Base-by-base conservation (phyloP, 805 yeast species). In the Dipodascus albidus region DNA sequence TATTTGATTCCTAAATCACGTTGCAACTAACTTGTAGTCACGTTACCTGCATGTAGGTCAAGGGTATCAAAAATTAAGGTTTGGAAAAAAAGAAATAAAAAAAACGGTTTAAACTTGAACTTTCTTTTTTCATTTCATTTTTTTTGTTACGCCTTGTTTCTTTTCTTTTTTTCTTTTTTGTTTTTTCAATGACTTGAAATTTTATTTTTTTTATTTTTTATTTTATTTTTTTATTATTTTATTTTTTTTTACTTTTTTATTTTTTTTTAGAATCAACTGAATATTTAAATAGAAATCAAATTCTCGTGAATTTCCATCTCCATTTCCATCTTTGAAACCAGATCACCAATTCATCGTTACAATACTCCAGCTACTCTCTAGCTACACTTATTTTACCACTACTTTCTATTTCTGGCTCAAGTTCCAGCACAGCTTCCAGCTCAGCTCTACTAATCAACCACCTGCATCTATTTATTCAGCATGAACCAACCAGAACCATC, bases 401-500 rank as follows among this genome's bases (percentile, higher is more conserved):
- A n/a, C n/a, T n/a, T n/a, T n/a, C n/a, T n/a, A n/a, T n/a, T n/a
- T n/a, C n/a, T n/a, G n/a, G n/a, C n/a, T n/a, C n/a, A n/a, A n/a
- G n/a, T n/a, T 11, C 33, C 33, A 11, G 9, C 33, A 27, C 11
- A 27, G 11, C 6, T 6, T 11, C 33, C 33, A 27, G 33, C 33
- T 6, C 33, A 27, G 9, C 11, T 27, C 33, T 11, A 27, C 6
- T 11, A 27, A 6, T 27, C 33, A 27, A 6, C 33, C 11, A 6
- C 33, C 11, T 27, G 33, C 33, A 27, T 27, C 33, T 27, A 27
- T 27, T 27, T 27, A 27, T 27, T 27, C 44, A 38, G 3, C 9
- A 38, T 38, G 44, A 38, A 38, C 15, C 44, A 38, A 38, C 44
- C 44, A 17, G 44, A 38, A 14, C n/a, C 44, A 38, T 38, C 44